Evolutionary conservation across 495 filamentous ascomycete species (phyloP).

Genomic region (Xylaria scruposa): DNA sequence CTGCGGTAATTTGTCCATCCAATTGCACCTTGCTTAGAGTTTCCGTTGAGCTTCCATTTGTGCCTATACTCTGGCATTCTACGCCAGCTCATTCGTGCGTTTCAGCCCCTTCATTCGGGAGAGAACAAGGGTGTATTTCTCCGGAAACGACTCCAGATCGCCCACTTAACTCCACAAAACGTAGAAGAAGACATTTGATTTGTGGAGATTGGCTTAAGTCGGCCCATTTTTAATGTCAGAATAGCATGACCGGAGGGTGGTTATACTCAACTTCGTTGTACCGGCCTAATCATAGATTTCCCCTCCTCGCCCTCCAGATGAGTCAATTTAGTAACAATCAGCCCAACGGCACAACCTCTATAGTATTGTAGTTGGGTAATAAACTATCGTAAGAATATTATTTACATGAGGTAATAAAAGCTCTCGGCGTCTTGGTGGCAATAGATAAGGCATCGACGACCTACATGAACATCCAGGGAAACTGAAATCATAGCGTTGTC

Average conservation of each 20-base stretch:
- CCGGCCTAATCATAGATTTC: no score
- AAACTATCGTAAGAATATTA: no score
- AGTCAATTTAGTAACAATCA: no score
- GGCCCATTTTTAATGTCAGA: neutral
- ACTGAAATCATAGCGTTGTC: no score
- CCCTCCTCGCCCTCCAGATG: no score
- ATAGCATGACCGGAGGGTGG: neutral
- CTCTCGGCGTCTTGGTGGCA: no score
- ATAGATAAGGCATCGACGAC: no score
- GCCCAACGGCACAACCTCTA: no score
- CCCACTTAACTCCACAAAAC: neutral
- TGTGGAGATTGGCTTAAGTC: neutral
- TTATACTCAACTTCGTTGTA: neutral
- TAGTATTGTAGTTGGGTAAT: no score
- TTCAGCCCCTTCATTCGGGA: neutral
- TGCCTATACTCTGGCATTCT: neutral
- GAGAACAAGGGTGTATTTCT: neutral
- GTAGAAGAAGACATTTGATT: neutral
- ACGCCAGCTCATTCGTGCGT: slow-evolving; percentile 14
- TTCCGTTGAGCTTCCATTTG: neutral
- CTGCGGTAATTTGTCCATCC: neutral
- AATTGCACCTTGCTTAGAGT: neutral
- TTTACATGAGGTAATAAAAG: no score
- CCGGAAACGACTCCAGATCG: neutral
- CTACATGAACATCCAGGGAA: no score